Percentiles rank a stretch among this genome's conserved stretches.
Evolutionary conservation across 1,284 basidiomycete species (phyloP).

Genomic region (Leccinum subspadiceum): DNA sequence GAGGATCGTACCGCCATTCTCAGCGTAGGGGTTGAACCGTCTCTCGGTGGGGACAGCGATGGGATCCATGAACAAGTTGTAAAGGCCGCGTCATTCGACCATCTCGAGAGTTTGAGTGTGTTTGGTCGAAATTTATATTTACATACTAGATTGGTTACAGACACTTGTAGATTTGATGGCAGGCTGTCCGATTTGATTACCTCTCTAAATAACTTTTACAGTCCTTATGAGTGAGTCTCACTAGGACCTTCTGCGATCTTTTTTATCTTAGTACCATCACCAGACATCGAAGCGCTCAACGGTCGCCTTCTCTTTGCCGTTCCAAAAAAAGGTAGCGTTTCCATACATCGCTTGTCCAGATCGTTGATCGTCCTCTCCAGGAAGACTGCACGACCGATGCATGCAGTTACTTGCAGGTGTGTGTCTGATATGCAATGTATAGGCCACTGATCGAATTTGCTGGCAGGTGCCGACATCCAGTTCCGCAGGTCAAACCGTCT

Average conservation of each 20-base stretch:
- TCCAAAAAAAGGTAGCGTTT: slow-evolving; percentile 86
- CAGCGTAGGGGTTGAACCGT: slow-evolving; percentile 83
- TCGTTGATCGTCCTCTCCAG: slow-evolving; percentile 38
- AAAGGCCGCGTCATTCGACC: not conserved
- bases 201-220: too few species aligned
- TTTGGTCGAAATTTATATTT: not conserved
- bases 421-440: not conserved
- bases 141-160: too few species aligned
- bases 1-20: slow-evolving; percentile 93
- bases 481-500: slow-evolving; percentile 88
- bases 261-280: not conserved
- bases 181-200: too few species aligned
- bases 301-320: slow-evolving; percentile 89
- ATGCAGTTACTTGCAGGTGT: slow-evolving; percentile 76
- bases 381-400: slow-evolving; percentile 92
- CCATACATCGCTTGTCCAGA: not conserved
- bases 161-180: too few species aligned
- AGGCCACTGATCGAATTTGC: not conserved
- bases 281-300: slow-evolving; percentile 51
- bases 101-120: not conserved
- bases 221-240: slow-evolving; percentile 24
- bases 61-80: slow-evolving; percentile 32
- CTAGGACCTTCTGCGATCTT: not conserved
- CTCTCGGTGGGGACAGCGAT: slow-evolving; percentile 51
- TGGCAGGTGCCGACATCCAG: slow-evolving; percentile 90